Evolutionary conservation across 139 green algal species (phyloP).

Genomic region (Chlamydomonas sphaeroides): DNA sequence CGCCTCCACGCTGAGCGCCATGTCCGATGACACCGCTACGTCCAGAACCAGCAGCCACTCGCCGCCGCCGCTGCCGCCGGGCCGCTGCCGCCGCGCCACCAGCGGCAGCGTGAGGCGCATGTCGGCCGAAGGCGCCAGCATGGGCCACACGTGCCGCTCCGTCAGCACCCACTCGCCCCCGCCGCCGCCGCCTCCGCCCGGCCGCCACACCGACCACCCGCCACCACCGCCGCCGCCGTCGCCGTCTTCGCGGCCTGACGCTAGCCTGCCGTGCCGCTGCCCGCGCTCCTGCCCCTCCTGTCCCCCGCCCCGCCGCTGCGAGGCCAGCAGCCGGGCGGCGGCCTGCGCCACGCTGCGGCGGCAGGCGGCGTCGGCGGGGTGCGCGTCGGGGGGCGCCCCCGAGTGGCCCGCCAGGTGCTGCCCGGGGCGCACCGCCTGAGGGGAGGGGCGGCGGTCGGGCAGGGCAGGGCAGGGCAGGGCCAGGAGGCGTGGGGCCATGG

Average conservation of each 20-base stretch:
- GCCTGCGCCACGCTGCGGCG: neutral
- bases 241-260: neutral
- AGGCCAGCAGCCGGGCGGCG: too few relatives aligned
- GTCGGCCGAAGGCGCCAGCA: slow-evolving; percentile 20
- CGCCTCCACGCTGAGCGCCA: neutral
- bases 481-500: neutral
- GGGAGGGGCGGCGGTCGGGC: too few relatives aligned
- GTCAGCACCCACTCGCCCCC: neutral
- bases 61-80: neutral
- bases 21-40: neutral
- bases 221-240: neutral
- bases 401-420: neutral
- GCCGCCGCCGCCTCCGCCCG: neutral
- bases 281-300: too few relatives aligned
- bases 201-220: too few relatives aligned
- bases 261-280: neutral
- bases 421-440: neutral
- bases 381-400: neutral
- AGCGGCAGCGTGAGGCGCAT: slow-evolving; percentile 36
- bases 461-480: too few relatives aligned
- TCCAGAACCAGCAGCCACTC: slow-evolving; percentile 4
- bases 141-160: neutral
- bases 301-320: too few relatives aligned
- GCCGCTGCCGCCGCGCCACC: neutral
- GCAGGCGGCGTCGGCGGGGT: neutral